Conservation (phyloP, 345 rosid genomes). For the Streptanthus diversifolius region DNA sequence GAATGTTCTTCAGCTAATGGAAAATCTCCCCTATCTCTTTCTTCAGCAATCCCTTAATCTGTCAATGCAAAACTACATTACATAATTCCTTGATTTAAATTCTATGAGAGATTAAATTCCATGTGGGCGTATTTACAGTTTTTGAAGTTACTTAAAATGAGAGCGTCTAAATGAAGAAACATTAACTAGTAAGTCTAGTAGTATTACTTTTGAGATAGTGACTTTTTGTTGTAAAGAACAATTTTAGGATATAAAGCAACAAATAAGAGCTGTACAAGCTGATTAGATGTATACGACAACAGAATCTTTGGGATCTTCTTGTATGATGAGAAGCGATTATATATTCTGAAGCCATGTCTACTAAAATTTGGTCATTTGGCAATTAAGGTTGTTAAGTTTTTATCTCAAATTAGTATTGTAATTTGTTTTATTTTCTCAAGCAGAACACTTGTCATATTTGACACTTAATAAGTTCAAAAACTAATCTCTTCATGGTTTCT, state of each 20-base stretch:
- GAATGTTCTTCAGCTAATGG: neutral
- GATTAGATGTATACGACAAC: neutral
- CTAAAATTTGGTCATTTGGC: no score
- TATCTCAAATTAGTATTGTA: neutral
- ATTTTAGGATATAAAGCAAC: neutral
- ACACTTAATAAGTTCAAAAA: neutral
- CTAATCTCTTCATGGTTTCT: neutral
- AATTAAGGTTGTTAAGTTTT: no score
- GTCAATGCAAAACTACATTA: neutral
- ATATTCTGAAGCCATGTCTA: no score
- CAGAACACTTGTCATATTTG: constrained; percentile 4
- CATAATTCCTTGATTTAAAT: no score
- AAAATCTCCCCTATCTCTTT: constrained; percentile 27
- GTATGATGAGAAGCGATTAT: neutral
- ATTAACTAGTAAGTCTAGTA: no score
- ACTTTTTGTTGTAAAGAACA: constrained; percentile 6
- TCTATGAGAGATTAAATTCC: no score
- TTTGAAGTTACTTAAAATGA: neutral
- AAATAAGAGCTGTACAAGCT: neutral
- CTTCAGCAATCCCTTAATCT: constrained; percentile 29
- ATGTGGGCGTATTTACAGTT: neutral
- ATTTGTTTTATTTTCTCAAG: neutral
- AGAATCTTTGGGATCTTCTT: neutral
- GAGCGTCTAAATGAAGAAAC: neutral
- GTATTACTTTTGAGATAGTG: no score